Evolutionary conservation across 139 green algal species (phyloP).

Genomic region (Auxenochlorella protothecoides): DNA sequence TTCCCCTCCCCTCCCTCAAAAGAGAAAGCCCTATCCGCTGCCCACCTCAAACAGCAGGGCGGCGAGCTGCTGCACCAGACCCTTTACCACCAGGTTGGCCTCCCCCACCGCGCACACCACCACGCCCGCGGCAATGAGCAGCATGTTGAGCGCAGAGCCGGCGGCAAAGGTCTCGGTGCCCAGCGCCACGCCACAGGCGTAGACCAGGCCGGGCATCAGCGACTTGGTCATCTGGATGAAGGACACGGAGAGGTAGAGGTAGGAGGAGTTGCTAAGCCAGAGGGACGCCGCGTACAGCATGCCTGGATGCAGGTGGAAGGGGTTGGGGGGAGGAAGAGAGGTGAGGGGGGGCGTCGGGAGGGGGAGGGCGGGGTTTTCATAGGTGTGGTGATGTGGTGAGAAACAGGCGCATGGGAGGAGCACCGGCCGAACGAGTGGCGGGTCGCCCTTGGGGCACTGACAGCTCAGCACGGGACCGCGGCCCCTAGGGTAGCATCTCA

Average conservation of each 20-base stretch:
- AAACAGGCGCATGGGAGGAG: too few species aligned
- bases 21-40: background rate
- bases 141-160: conserved; percentile 69
- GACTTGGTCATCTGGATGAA: conserved; percentile 99
- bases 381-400: too few species aligned
- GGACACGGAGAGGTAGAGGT: conserved; percentile 92
- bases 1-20: too few species aligned
- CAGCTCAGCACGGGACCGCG: too few species aligned
- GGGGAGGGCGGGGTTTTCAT: too few species aligned
- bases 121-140: conserved; percentile 80
- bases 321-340: too few species aligned
- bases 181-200: conserved; percentile 29
- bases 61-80: conserved; percentile 79
- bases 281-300: conserved; percentile 83
- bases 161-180: conserved; percentile 63
- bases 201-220: conserved; percentile 42
- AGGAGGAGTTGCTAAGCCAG: conserved; percentile 92
- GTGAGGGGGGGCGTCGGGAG: too few species aligned
- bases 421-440: too few species aligned
- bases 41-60: conserved; percentile 36
- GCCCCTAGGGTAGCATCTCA: too few species aligned
- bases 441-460: too few species aligned
- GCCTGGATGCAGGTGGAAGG: conserved; percentile 1
- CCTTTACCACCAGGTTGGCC: conserved; percentile 77
- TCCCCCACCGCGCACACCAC: conserved; percentile 70